phyloP scores from a whole-genome alignment of 805 yeast genomes.

The Nakazawaea ambrosiae region DNA sequence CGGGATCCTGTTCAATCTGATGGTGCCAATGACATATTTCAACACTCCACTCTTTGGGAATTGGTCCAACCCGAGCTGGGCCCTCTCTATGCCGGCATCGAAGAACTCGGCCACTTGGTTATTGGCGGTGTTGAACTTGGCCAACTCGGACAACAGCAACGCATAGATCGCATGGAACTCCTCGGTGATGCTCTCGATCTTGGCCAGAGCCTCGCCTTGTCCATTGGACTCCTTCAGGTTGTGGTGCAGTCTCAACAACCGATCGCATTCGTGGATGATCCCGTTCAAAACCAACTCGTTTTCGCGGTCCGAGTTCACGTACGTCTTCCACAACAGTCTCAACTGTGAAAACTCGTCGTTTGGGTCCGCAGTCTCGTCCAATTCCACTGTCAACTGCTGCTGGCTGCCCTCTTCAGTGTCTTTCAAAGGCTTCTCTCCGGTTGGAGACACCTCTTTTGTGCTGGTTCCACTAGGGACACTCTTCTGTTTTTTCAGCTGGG shows the following conservation, averaged over 20 bases:
- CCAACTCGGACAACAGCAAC: conserved; percentile 57
- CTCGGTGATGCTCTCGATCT: conserved; percentile 29
- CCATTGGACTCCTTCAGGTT: conserved; percentile 20
- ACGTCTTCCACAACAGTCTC: conserved; percentile 65
- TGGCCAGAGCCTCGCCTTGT: conserved; percentile 15
- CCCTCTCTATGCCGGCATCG: conserved; percentile 66
- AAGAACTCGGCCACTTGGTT: conserved; percentile 45
- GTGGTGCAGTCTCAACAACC: conserved; percentile 49
- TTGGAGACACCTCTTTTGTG: conserved; percentile 5
- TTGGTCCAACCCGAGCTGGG: conserved; percentile 47
- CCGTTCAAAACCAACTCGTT: conserved; percentile 70
- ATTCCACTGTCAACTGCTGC: conserved; percentile 51
- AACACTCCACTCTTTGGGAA: conserved; percentile 40
- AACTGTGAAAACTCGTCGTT: conserved; percentile 78
- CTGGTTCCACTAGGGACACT: conserved; percentile 13
- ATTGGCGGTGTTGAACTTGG: conserved; percentile 32
- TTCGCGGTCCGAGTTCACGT: conserved; percentile 46
- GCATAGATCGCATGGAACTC: conserved; percentile 72
- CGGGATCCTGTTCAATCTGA: conserved; percentile 52
- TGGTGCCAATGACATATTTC: conserved; percentile 46
- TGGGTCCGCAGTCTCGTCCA: conserved; percentile 63
- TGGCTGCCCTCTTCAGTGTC: conserved; percentile 20
- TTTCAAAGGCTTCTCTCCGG: conserved; percentile 15
- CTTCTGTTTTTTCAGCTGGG: conserved; percentile 37
- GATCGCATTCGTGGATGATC: conserved; percentile 86